Base-by-base conservation (phyloP, 2,329 filamentous ascomycete genomes). In the Ceratocystis huliohia region DNA sequence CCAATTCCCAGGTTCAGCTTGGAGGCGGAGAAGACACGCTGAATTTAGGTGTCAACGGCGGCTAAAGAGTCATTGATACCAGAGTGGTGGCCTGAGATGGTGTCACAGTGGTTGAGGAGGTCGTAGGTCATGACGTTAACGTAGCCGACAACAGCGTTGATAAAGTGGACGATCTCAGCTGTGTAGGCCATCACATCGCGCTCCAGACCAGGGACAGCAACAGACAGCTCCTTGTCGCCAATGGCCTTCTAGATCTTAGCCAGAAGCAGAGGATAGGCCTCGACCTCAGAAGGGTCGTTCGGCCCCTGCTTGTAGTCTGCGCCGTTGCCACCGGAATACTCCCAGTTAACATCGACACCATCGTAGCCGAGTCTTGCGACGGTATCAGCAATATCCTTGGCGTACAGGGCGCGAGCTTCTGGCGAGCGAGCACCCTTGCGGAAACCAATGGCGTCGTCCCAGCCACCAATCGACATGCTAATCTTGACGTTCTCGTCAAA, bases 101-200 rank as follows among this genome's bases (percentile, higher is more conserved):
- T 83, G 75, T 89, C 83, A 44, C 88, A 83, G 45, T 86, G 82
- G 76, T 88, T 88, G 78, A 87, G 84, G 65, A 88, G 75, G 70
- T 89, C 86, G 73, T 89, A 89, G 2, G 82, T 80, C 87, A 88
- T 81, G 71, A 81, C 76, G 70, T 89, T 89, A 73, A 89, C 78
- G 70, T 86, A 86, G 71, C 90, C 85, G n/a, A 88, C 79, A 0
- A 79, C 77, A 2, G 76, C 71, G 70, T 78, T 80, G 71, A 89
- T 87, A 66, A 78, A 74, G 0, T 85, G 83, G 0, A 86, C 76
- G 20, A 81, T 84, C 10, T 80, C 75, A 2, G 76, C 69, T 0
- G 83, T 88, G 73, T 82, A 89, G 15, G 84, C 86, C 61, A 90
- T 81, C 81, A 90, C 82, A 71, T 90, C 87, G 59, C 77, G 74